Evolutionary conservation across 2,329 filamentous ascomycete genomes (phyloP), one percentile per base, ranked within the genome.

Genomic region (Aspergillus vadensis): DNA sequence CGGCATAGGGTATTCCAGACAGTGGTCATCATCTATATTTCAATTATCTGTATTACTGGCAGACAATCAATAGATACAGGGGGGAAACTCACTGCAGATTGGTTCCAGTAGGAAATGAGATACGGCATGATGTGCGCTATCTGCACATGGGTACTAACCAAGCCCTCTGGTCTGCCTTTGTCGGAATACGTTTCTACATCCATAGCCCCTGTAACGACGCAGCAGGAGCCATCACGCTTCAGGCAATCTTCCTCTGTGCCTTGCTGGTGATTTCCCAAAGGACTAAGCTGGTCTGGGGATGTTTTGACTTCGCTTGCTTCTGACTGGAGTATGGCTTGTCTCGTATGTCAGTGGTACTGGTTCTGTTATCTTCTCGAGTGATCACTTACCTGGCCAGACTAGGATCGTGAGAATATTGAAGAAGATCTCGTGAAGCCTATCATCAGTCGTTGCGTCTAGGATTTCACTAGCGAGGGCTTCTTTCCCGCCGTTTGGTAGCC

Each of bases 61-160:
- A 19, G n/a, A 44, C 2, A 10, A 25, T 5, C 9, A 12, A 44
- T 44, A 12, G 9, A 19, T n/a, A 9, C 7, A 14, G 10, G 43
- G 6, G 6, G n/a, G n/a, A n/a, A 39, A 27, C 17, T 15, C 55
- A 61, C 59, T 19, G n/a, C 7, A 23, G 32, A n/a, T 10, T 47
- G n/a, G 1, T 51, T 32, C 55, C 55, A 61, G 5, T 43, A 52
- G 10, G 38, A 50, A 23, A 58, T 55, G 2, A 55, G 21, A 21
- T 55, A 56, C 4, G 49, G 55, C 6, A 61, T 61, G 1, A 61
- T 61, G 39, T 47, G 55, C 3, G 55, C 50, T 4, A 25, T 38
- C 38, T 58, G 43, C 15, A 58, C n/a, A 2, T 4, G 14, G 8
- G 4, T 14, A 14, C 17, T 23, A 8, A 2, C 5, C 2, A 57